A percentile compares a stretch with the other conserved stretches of the same genome.
Evolutionary conservation across 108 stramenopile species (phyloP).

Genomic region (Skeletonema marinoi): DNA sequence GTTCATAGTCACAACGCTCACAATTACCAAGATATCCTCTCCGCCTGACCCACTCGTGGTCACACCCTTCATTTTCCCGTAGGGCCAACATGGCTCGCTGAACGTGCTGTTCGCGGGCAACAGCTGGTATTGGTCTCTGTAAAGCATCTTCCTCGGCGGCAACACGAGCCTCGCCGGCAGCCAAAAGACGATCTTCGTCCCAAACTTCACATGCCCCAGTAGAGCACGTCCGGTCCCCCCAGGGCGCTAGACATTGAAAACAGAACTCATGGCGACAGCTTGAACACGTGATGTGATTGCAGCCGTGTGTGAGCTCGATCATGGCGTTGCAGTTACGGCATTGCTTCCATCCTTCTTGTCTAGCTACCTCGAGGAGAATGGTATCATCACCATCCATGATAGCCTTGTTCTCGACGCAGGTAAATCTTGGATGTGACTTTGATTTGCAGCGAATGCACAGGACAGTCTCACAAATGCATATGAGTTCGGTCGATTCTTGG

Average conservation of each 20-base stretch:
- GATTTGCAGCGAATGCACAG: conserved; percentile 54
- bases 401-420: conserved; percentile 42
- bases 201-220: conserved; percentile 50
- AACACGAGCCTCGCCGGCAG: conserved; percentile 59
- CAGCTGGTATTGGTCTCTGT: conserved; percentile 10
- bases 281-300: conserved; percentile 63
- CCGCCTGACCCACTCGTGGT: conserved; percentile 45
- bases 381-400: conserved; percentile 23
- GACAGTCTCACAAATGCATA: conserved; percentile 41
- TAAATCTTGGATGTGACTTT: conserved; percentile 35
- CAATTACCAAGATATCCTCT: conserved; percentile 45
- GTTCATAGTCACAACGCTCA: conserved; percentile 34
- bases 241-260: conserved; percentile 47
- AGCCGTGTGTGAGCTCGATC: conserved; percentile 57
- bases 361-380: conserved; percentile 21
- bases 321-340: conserved; percentile 49
- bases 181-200: conserved; percentile 53
- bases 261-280: conserved; percentile 58
- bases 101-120: conserved; percentile 24
- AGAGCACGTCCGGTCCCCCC: conserved; percentile 36
- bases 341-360: conserved; percentile 59
- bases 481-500: conserved; percentile 10
- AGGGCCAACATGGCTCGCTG: conserved; percentile 30
- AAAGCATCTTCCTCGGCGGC: conserved; percentile 38
- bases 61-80: conserved; percentile 48